Conservation (phyloP, 208 protist species). For the Endotrypanum monterogeii region DNA sequence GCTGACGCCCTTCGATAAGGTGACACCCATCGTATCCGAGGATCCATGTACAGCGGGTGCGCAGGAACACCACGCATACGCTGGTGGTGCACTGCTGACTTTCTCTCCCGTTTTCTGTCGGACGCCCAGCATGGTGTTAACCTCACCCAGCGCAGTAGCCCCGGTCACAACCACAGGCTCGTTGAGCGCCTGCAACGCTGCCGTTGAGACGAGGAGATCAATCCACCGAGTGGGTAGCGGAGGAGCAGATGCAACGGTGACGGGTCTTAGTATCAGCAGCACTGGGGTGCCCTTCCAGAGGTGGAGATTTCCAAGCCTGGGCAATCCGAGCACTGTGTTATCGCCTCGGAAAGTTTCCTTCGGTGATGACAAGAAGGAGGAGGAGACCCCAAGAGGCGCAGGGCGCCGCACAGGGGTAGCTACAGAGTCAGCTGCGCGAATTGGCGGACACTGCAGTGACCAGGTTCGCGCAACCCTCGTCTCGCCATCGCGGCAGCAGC, state of each 20-base stretch:
- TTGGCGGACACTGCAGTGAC: not conserved
- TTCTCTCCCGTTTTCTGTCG: not conserved
- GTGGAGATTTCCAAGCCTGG: constrained; percentile 45
- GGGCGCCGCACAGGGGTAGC: not conserved
- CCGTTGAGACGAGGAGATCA: not conserved
- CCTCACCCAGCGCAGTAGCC: not conserved
- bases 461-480: not conserved
- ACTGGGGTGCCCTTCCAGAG: constrained; percentile 32
- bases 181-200: not conserved
- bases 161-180: not conserved
- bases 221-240: not conserved
- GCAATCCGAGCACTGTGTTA: constrained; percentile 12
- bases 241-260: not conserved
- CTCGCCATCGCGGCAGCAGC: not conserved
- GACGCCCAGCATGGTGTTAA: not conserved
- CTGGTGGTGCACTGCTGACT: not conserved
- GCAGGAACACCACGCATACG: not conserved
- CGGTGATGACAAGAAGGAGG: not conserved
- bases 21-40: not conserved
- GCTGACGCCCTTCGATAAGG: not conserved
- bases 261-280: not conserved
- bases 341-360: not conserved
- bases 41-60: not conserved
- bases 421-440: not conserved
- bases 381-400: not conserved